Percentiles rank a stretch among this genome's conserved stretches.
Conservation (phyloP, 805 yeast species). For the Suhomyces sp. region DNA sequence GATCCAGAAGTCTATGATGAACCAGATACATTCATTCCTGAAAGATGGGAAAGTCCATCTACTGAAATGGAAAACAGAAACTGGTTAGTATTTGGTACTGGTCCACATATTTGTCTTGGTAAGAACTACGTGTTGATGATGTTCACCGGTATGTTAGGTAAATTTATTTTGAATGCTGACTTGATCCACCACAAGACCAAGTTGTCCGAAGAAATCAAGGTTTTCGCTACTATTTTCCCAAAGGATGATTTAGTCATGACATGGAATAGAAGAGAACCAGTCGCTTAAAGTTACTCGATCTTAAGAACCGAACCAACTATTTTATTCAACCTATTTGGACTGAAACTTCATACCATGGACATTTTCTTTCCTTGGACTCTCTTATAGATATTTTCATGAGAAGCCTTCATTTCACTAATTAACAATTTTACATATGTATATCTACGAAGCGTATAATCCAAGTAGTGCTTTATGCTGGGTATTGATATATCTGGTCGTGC, state of each 20-base stretch:
- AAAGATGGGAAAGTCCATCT: constrained; percentile 88
- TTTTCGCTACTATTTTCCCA: constrained; percentile 98
- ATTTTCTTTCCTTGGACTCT: too few relatives aligned
- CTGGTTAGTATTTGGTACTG: constrained; percentile 97
- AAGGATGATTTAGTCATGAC: constrained; percentile 86
- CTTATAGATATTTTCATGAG: too few relatives aligned
- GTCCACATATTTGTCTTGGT: constrained; percentile 95
- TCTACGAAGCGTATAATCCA: too few relatives aligned
- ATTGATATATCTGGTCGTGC: too few relatives aligned
- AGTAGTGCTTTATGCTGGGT: too few relatives aligned
- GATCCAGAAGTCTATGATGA: constrained; percentile 95
- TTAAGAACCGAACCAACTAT: too few relatives aligned
- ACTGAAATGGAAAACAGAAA: constrained; percentile 79
- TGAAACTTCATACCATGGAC: too few relatives aligned
- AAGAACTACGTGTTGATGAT: constrained; percentile 90
- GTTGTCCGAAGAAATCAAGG: constrained; percentile 86
- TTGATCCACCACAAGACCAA: constrained; percentile 81
- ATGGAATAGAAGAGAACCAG: constrained; percentile 67
- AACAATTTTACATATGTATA: too few relatives aligned
- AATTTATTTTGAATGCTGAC: constrained; percentile 78
- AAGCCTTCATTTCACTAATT: too few relatives aligned
- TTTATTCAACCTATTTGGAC: too few relatives aligned
- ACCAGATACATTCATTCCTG: constrained; percentile 94
- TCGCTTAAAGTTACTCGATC: neutral
- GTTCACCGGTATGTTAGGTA: constrained; percentile 88